Conservation (phyloP, 495 filamentous ascomycete species). For the Xylaria telfairii region DNA sequence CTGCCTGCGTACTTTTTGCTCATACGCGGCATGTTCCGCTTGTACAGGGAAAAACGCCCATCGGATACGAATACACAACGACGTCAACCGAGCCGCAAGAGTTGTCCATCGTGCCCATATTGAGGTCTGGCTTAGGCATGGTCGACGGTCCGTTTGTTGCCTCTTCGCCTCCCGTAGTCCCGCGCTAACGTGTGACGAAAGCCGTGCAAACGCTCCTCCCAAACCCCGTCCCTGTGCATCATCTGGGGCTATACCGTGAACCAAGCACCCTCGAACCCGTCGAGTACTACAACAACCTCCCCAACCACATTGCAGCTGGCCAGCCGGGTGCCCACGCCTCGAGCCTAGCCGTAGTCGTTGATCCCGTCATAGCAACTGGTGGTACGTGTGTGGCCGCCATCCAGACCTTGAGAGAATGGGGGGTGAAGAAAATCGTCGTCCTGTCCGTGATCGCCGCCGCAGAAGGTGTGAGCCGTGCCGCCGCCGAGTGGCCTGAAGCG, state of each 20-base stretch:
- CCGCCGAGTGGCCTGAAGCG: conserved; percentile 73
- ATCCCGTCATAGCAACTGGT: conserved; percentile 93
- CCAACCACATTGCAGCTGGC: conserved; percentile 62
- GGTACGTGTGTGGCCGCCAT: conserved; percentile 90
- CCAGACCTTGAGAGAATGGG: conserved; percentile 88
- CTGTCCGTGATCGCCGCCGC: conserved; percentile 76
- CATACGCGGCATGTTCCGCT: background rate
- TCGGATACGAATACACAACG: conserved; percentile 73
- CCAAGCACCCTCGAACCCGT: conserved; percentile 83
- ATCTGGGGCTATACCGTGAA: conserved; percentile 93
- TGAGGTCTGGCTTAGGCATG: conserved; percentile 90
- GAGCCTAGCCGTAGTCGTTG: conserved; percentile 80
- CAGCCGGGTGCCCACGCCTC: conserved; percentile 44
- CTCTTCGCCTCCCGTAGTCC: conserved; percentile 12
- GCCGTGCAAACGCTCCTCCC: conserved; percentile 87
- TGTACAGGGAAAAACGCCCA: conserved; percentile 71
- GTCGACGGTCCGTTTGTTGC: conserved; percentile 65
- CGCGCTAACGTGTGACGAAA: conserved; percentile 36
- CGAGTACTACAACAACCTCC: conserved; percentile 98
- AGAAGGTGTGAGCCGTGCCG: conserved; percentile 69
- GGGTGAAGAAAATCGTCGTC: conserved; percentile 78
- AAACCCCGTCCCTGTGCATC: conserved; percentile 80
- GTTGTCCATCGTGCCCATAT: conserved; percentile 87
- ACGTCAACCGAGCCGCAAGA: conserved; percentile 62
- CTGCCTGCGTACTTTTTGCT: conserved; percentile 14